Evolutionary conservation across 2,329 filamentous ascomycete genomes (phyloP).

Genomic region (Cladosporium austrohemisphaericum): DNA sequence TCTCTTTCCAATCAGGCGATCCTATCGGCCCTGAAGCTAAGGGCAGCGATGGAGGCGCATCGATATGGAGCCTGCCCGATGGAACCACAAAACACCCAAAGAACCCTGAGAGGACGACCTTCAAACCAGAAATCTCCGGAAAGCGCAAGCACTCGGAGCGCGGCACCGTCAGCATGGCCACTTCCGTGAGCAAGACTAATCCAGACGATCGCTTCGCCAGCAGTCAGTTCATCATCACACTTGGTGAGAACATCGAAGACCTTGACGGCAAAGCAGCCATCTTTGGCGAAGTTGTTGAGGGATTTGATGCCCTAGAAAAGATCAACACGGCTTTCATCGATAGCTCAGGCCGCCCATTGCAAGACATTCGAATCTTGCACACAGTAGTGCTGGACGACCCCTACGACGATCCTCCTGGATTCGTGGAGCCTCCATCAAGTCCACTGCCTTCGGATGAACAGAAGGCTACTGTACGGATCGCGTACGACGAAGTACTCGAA

Average conservation of each 20-base stretch:
- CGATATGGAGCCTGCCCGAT: conserved; percentile 82
- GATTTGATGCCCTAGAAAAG: conserved; percentile 89
- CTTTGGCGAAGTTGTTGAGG: conserved; percentile 93
- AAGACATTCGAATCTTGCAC: conserved; percentile 92
- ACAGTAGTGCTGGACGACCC: conserved; percentile 90
- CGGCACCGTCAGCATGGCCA: conserved; percentile 98
- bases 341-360: conserved; percentile 77
- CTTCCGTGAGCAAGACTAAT: conserved; percentile 69
- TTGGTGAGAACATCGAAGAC: conserved; percentile 85
- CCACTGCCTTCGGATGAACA: conserved; percentile 80
- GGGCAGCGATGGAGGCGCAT: conserved; percentile 86
- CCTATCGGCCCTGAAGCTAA: conserved; percentile 80
- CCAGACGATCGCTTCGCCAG: conserved; percentile 78
- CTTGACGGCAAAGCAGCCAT: conserved; percentile 91
- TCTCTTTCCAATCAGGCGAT: conserved; percentile 94
- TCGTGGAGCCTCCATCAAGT: conserved; percentile 73
- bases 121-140: conserved; percentile 76
- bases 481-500: conserved; percentile 78
- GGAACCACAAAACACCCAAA: conserved; percentile 64
- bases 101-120: conserved; percentile 41
- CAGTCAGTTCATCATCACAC: conserved; percentile 90
- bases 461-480: conserved; percentile 85
- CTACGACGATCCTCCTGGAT: conserved; percentile 72
- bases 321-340: conserved; percentile 89
- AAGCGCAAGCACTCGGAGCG: conserved; percentile 85